Evolutionary conservation across 148 eudicot species (phyloP).

Genomic region (Chenopodium berlandieri): DNA sequence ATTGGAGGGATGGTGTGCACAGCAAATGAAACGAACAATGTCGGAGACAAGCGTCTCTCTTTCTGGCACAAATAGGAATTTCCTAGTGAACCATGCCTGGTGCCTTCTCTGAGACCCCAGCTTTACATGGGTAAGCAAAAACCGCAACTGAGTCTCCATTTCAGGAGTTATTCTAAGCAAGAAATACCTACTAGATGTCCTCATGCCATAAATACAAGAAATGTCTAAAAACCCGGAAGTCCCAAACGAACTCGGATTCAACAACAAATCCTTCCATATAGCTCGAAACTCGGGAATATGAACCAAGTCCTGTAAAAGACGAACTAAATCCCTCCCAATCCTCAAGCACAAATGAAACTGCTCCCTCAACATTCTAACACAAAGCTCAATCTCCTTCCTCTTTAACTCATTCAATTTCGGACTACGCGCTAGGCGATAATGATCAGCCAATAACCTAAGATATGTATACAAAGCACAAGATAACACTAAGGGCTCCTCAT

Average conservation of each 20-base stretch:
- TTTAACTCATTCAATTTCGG: slow-evolving; percentile 46
- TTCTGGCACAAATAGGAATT: slow-evolving; percentile 56
- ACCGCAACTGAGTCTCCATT: slow-evolving; percentile 75
- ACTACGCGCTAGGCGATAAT: slow-evolving; percentile 40
- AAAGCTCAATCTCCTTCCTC: slow-evolving; percentile 65
- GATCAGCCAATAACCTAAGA: slow-evolving; percentile 74
- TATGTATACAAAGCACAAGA: slow-evolving; percentile 66
- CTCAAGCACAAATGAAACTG: slow-evolving; percentile 66
- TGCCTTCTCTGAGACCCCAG: slow-evolving; percentile 69
- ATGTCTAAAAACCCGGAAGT: slow-evolving; percentile 53
- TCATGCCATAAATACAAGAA: slow-evolving; percentile 46
- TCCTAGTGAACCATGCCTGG: slow-evolving; percentile 75
- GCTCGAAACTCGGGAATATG: slow-evolving; percentile 68
- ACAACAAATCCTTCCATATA: slow-evolving; percentile 71
- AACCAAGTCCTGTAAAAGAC: slow-evolving; percentile 85
- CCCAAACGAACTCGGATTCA: slow-evolving; percentile 52
- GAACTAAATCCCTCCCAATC: slow-evolving; percentile 83
- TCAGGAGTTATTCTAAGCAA: slow-evolving; percentile 67
- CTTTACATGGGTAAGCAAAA: slow-evolving; percentile 77
- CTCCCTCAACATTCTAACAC: slow-evolving; percentile 67
- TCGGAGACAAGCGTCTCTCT: slow-evolving; percentile 63
- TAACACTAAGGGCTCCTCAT: slow-evolving; percentile 59
- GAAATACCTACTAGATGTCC: slow-evolving; percentile 69
- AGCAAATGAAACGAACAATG: slow-evolving; percentile 81
- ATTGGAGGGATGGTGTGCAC: slow-evolving; percentile 80